Base-by-base conservation (phyloP, 2,329 filamentous ascomycete genomes). In the Hypomyces rosellus region DNA sequence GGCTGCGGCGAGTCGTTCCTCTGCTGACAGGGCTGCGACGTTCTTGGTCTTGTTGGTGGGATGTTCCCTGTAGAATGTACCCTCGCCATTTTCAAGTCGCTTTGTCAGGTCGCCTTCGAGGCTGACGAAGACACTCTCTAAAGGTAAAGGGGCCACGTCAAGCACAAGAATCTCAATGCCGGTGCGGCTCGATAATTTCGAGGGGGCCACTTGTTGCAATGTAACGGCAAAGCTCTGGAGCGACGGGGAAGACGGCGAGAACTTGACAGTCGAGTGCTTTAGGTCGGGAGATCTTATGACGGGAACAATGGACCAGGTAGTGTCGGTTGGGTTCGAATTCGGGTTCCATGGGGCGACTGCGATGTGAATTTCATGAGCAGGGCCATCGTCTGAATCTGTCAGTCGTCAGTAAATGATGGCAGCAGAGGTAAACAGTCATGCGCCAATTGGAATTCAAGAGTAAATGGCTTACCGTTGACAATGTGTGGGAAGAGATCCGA, bases 121-220 rank as follows among this genome's bases (percentile, higher is more conserved):
- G 45, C 81, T 89, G 51, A 97, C 88, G 64, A 89, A 96, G 14
- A 97, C 80, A 0, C 88, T 89, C 54, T 96, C 89, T 22, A 97
- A 73, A 2, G 84, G 78, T 22, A 97, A 69, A 2, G 92, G 88
- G 8, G 85, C 78, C 7, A 93, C 88, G 63, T 95, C 87, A 51
- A 95, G 74, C 22, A 95, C 78, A 51, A 89, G 76, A 55, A 97
- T 86, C 67, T 96, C 91, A 56, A 96, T 86, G 8, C 87, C 83
- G 55, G 83, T 81, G 59, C 89, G 84, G 58, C 84, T 82, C 22
- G 83, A 78, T 42, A 89, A 76, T 65, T 87, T 89, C 50, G 87
- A 88, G 12, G 88, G 86, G 20, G 89, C 84, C 25, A 89, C 71
- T 61, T 83, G 81, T 59, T 88, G 85, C 42, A 95, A 75, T 3